Evolutionary conservation across 2,329 filamentous ascomycete species (phyloP).

Genomic region (Fusarium xyrophilum): DNA sequence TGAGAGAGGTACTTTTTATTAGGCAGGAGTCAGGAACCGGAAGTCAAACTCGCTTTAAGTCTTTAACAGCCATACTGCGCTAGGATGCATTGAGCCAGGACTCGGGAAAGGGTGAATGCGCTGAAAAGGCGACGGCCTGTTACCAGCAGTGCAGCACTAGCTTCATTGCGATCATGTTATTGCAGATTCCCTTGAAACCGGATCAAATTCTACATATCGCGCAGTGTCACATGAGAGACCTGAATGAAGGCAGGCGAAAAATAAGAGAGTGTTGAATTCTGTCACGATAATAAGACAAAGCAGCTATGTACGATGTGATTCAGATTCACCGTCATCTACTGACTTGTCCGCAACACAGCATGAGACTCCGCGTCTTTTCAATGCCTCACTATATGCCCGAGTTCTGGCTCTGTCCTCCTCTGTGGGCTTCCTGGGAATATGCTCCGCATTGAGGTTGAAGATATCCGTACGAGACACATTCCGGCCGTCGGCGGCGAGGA

Average conservation of each 20-base stretch:
- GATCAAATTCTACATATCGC: background rate
- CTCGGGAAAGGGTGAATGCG: background rate
- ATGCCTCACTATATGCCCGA: background rate
- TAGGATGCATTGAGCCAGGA: background rate
- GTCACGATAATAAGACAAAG: too few species aligned
- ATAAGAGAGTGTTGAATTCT: too few species aligned
- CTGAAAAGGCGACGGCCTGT: background rate
- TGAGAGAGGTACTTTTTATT: background rate
- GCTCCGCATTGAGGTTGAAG: background rate
- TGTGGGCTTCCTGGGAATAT: background rate
- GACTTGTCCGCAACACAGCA: background rate
- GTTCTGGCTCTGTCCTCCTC: background rate
- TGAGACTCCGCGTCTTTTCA: background rate
- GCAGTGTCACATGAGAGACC: background rate
- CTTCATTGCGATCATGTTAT: background rate
- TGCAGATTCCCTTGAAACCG: rapidly evolving
- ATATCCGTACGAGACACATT: background rate
- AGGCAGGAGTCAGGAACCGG: background rate
- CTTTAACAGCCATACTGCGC: background rate
- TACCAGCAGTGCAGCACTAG: too few species aligned
- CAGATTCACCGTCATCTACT: background rate
- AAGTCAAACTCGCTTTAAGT: background rate
- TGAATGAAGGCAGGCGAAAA: too few species aligned
- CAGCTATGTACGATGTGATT: background rate
- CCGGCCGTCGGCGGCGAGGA: background rate